Percentiles rank a stretch among this genome's conserved stretches.
phyloP scores from a whole-genome alignment of 306 rosid species.

The Citrullus colocynthis region DNA sequence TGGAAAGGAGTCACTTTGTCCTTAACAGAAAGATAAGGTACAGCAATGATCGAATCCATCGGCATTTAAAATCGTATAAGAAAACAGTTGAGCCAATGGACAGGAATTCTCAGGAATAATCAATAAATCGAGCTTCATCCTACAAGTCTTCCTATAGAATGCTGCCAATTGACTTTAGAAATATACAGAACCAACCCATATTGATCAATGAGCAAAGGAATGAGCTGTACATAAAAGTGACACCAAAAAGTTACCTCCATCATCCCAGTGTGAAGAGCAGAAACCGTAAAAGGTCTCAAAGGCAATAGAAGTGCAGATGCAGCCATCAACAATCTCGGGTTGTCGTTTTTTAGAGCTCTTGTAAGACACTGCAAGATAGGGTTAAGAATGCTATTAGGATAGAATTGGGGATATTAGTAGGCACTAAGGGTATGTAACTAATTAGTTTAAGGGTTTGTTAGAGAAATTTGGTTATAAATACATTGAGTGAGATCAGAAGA shows the following conservation, averaged over 20 bases:
- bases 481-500: no score
- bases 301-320: slow-evolving; percentile 82
- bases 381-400: background rate
- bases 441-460: no score
- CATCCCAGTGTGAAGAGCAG: slow-evolving; percentile 89
- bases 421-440: no score
- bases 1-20: background rate
- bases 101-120: background rate
- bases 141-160: background rate
- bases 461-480: no score
- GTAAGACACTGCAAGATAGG: slow-evolving; percentile 56
- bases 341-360: slow-evolving; percentile 71
- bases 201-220: background rate
- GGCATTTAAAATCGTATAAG: background rate
- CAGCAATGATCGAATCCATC: background rate
- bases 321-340: slow-evolving; percentile 70
- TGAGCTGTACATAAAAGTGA: background rate
- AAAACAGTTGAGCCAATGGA: background rate
- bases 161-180: background rate
- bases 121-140: background rate
- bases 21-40: background rate
- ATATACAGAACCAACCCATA: background rate
- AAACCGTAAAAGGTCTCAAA: slow-evolving; percentile 77
- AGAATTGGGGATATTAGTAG: no score
- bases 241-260: slow-evolving; percentile 56